Evolutionary conservation across 176 grass and related monocot genomes (phyloP), one percentile per base, ranked within the genome.

Genomic region (Zizania latifolia): DNA sequence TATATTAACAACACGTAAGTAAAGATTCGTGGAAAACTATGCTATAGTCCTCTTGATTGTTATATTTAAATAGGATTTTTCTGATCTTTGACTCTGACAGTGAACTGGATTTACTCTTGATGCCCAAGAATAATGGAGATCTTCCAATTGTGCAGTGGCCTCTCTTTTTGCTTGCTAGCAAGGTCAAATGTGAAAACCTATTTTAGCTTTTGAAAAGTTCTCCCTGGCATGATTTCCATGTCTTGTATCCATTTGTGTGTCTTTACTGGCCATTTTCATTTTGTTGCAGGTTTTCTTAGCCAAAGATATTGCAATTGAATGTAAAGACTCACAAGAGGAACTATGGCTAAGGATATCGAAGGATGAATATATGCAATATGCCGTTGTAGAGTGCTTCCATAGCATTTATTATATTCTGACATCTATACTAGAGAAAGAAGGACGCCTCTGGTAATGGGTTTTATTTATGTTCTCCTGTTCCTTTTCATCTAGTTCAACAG

Each of bases 311-410:
- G 93, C 93, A 34, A 61, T 58, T 37, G 93, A 97, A 17, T 90
- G 35, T 55, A 93, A 88, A 26, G 88, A 88, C 40, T 88, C 79
- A 81, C 90, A 93, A 79, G 82, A 89, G 17, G 93, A 97, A 29
- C 83, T 97, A 22, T 97, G 90, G 93, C n/a, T 71, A 34, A 97
- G 78, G 82, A 90, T 93, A 51, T 88, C 88, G 2, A 93, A 72
- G 81, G 93, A 97, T 77, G 90, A 97, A 32, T 97, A 97, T 57
- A 93, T 97, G 90, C 13, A 82, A 77, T 97, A 90, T 82, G 93
- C 93, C 46, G 93, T 97, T 28, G 72, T 80, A 83, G 93, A 97
- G 78, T 89, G 85, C 70, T 97, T 77, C 57, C 48, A 89, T 58
- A 89, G 83, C 57, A 74, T 90, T 84, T 27, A 65, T 36, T 27